Percentiles rank a stretch among this genome's conserved stretches.
phyloP scores from a whole-genome alignment of 1,139 yeast species.

The Nadsonia commutata region DNA sequence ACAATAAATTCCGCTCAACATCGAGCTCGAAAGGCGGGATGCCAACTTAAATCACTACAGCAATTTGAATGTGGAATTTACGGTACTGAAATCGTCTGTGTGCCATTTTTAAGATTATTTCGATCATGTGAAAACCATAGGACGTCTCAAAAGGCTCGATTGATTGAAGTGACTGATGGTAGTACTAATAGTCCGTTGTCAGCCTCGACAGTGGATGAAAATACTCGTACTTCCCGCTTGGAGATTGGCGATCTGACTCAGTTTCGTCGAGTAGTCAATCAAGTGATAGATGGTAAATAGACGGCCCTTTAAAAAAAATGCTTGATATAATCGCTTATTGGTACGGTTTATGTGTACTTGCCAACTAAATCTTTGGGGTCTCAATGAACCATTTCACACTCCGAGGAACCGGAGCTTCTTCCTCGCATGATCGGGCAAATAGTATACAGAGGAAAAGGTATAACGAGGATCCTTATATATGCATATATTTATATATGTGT shows the following conservation, averaged over 20 bases:
- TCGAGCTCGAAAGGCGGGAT: not conserved
- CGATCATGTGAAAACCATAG: constrained; percentile 14
- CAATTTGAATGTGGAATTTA: constrained; percentile 11
- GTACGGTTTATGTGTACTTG: too few species aligned
- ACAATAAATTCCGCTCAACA: not conserved
- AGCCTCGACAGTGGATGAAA: not conserved
- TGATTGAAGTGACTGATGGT: constrained; percentile 28
- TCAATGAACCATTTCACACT: too few species aligned
- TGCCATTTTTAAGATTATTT: constrained; percentile 13
- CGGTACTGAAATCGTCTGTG: constrained; percentile 13
- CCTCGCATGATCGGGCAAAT: too few species aligned
- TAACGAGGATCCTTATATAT: too few species aligned
- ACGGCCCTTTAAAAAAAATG: too few species aligned
- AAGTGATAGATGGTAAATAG: too few species aligned
- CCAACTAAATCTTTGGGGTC: too few species aligned
- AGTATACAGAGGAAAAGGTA: too few species aligned
- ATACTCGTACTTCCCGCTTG: not conserved
- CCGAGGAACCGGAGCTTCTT: too few species aligned
- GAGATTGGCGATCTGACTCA: not conserved
- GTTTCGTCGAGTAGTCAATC: too few species aligned
- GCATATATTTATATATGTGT: too few species aligned
- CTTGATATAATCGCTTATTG: too few species aligned
- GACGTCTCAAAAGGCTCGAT: constrained; percentile 22
- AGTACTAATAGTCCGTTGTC: constrained; percentile 11
- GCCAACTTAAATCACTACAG: not conserved